Evolutionary conservation across 257 asterid genomes (phyloP), one percentile per base, ranked within the genome.

Genomic region (Solanum phureja): DNA sequence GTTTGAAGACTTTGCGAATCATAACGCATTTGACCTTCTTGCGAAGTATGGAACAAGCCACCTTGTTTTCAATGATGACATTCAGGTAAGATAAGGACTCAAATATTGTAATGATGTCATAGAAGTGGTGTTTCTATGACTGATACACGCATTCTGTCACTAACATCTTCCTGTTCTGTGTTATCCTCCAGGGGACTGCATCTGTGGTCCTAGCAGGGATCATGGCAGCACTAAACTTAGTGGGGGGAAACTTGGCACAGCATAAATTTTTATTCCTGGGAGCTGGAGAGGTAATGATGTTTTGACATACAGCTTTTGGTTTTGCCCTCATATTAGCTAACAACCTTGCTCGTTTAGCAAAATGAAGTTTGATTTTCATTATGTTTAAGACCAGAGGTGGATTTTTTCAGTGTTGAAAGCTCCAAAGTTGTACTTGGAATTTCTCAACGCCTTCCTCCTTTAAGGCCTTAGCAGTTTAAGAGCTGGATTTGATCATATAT

Each of bases 1-100:
- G 98, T 95, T 95, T 89, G 98, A 95, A 92, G 98, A 95, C 93
- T 94, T 95, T 42, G 98, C 96, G 16, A 95, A 95, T 90, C 98
- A 95, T 88, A 95, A 95, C 85, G 98, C 98, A 79, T 95, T 95
- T 87, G 97, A 95, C 88, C 97, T 95, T 29, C 97, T 95, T 34
- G 91, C 94, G 1, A 95, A 94, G 90, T 95, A 94, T 74, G 91
- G 96, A 73, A 88, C 93, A 37, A 92, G 94, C 12, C 98, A 95
- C 92, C 97, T 94, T 37, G 98, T 94, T 66, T 95, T 94, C 92
- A 95, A 95, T 34, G 98, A 95, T 84, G 98, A 95, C 89, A 95
- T 95, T 86, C 98, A 95, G 96, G 98, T 92, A 87, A 87, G 40
- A 44, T 52, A 7, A 86, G 37, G 52, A 77, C 49, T 5, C 23